Evolutionary conservation across 495 filamentous ascomycete species (phyloP).

Genomic region (Baudoinia panamericana): DNA sequence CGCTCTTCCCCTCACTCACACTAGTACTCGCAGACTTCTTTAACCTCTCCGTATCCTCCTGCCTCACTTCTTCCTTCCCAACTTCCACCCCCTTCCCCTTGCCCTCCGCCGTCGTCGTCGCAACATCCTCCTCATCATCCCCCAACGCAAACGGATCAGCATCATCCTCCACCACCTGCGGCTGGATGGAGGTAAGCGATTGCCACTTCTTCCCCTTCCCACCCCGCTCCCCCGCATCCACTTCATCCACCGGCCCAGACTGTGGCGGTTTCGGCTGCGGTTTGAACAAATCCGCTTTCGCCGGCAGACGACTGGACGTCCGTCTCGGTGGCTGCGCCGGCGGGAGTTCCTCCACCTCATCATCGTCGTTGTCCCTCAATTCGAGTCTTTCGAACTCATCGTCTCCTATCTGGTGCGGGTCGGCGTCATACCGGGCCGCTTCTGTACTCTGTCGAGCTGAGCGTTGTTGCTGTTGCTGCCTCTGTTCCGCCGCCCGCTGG

Average conservation of each 20-base stretch:
- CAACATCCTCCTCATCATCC: constrained; percentile 88
- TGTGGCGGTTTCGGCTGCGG: constrained; percentile 45
- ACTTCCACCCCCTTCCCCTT: too few relatives aligned
- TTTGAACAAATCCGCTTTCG: constrained; percentile 72
- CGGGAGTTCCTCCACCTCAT: constrained; percentile 50
- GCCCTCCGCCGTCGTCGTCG: too few relatives aligned
- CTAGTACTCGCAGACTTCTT: constrained; percentile 30
- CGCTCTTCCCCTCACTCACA: constrained; percentile 10
- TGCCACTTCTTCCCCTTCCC: constrained; percentile 90
- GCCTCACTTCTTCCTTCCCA: constrained; percentile 48
- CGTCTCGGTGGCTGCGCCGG: constrained; percentile 19
- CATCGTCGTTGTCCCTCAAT: constrained; percentile 59
- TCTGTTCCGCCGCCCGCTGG: constrained; percentile 42
- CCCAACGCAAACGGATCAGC: constrained; percentile 94
- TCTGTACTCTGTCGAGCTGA: constrained; percentile 62
- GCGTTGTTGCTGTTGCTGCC: too few relatives aligned
- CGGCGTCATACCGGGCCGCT: constrained; percentile 87
- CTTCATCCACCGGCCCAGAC: constrained; percentile 49
- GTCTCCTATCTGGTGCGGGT: constrained; percentile 76
- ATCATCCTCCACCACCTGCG: constrained; percentile 66
- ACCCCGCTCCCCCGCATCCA: constrained; percentile 41
- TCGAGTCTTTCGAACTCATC: constrained; percentile 77
- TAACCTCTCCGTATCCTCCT: constrained; percentile 54
- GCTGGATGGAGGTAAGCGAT: constrained; percentile 75
- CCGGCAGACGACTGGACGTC: constrained; percentile 43